Evolutionary conservation across 2,329 filamentous ascomycete species (phyloP).

Genomic region (Neofusicoccum umdonicola): DNA sequence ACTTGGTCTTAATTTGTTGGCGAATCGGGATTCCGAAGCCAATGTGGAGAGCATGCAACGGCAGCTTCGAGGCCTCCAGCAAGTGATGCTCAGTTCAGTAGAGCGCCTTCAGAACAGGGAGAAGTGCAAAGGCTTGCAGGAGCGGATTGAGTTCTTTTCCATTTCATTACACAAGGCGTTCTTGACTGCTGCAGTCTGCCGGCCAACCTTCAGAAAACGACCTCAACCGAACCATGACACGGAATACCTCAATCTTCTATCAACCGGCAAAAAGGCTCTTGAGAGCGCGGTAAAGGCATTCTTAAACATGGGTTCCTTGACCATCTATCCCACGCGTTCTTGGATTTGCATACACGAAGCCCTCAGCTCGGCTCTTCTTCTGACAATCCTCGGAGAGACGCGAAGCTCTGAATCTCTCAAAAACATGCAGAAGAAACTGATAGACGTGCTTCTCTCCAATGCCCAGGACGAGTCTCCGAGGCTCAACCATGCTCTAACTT

Average conservation of each 20-base stretch:
- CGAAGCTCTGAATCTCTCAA: neutral
- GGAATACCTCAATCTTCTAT: neutral
- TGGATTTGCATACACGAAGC: conserved; percentile 12
- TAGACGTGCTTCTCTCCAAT: neutral
- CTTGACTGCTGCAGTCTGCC: neutral
- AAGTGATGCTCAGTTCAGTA: neutral
- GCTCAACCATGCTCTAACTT: neutral
- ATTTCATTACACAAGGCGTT: neutral
- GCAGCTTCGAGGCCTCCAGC: neutral
- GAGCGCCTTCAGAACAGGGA: neutral
- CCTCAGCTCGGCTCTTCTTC: conserved; percentile 7
- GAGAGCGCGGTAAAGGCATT: neutral
- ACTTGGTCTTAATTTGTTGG: neutral
- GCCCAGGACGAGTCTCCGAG: neutral
- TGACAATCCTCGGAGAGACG: conserved; percentile 7
- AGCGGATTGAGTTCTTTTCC: neutral
- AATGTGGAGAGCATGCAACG: neutral
- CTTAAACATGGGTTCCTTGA: neutral
- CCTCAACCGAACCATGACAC: neutral
- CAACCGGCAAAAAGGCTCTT: neutral
- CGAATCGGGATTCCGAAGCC: neutral
- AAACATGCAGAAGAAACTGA: neutral
- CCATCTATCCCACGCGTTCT: neutral
- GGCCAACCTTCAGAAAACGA: neutral
- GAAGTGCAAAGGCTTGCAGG: neutral